Conservation (phyloP, 2,329 filamentous ascomycete genomes). For the Magnaporthales sp. region DNA sequence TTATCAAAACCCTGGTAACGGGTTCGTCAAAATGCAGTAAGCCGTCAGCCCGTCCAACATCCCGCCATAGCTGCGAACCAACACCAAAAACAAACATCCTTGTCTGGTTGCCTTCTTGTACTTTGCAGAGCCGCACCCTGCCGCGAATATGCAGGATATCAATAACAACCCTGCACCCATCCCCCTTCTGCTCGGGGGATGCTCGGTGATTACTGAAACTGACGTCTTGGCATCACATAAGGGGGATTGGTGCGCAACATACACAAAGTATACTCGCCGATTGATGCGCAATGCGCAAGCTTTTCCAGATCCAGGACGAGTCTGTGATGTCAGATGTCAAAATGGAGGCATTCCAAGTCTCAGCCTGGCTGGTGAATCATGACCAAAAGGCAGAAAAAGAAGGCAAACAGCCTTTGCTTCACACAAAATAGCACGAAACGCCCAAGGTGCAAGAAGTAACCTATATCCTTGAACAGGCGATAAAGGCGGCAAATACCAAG, state of each 20-base stretch:
- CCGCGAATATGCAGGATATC: no score
- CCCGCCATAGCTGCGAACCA: background rate
- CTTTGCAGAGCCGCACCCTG: no score
- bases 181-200: background rate
- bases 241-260: no score
- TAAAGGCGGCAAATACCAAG: background rate
- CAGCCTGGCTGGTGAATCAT: background rate
- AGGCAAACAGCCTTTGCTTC: background rate
- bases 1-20: background rate
- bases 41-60: background rate
- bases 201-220: background rate
- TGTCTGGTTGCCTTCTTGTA: background rate
- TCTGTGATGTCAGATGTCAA: background rate
- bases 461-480: background rate
- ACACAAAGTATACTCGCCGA: no score
- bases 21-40: background rate
- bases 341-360: background rate
- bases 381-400: background rate
- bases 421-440: background rate
- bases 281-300: background rate
- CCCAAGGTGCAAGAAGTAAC: background rate
- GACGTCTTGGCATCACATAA: background rate
- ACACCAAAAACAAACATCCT: background rate
- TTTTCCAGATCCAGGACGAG: background rate
- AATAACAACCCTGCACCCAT: no score